Evolutionary conservation across 805 yeast genomes (phyloP).

Genomic region (Zygotorulaspora chibaensis): DNA sequence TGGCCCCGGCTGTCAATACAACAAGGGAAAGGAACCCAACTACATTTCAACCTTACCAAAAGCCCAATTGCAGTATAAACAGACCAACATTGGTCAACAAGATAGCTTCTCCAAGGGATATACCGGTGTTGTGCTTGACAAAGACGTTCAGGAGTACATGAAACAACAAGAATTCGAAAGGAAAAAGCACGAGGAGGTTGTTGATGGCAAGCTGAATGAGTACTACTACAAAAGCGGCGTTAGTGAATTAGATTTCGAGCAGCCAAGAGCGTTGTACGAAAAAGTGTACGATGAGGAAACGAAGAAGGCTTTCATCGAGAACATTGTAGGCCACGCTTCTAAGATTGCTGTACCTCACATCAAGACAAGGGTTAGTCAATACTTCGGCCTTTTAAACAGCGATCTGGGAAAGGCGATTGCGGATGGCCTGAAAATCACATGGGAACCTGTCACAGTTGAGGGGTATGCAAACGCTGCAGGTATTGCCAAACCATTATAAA

Average conservation of each 20-base stretch:
- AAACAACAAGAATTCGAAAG: constrained; percentile 31
- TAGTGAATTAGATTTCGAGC: constrained; percentile 44
- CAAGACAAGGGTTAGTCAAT: constrained; percentile 39
- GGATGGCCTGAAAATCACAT: constrained; percentile 39
- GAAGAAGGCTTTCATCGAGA: constrained; percentile 36
- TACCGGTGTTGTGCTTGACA: constrained; percentile 34
- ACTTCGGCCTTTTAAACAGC: constrained; percentile 41
- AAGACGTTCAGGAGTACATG: constrained; percentile 26
- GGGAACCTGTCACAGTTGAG: constrained; percentile 33
- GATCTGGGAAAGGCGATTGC: constrained; percentile 41
- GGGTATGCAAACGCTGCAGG: constrained; percentile 35
- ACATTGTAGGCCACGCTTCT: constrained; percentile 40
- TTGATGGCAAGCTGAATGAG: constrained; percentile 36
- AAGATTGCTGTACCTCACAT: constrained; percentile 30
- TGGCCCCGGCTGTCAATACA: constrained; percentile 50
- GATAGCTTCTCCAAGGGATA: constrained; percentile 26
- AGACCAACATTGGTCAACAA: constrained; percentile 11
- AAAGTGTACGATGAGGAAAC: constrained; percentile 37
- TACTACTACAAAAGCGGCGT: constrained; percentile 41
- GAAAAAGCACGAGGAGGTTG: constrained; percentile 36
- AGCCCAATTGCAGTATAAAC: constrained; percentile 22
- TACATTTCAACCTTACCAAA: constrained; percentile 42
- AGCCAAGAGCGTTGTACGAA: constrained; percentile 42
- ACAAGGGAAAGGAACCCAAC: constrained; percentile 49
- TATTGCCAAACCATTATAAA: constrained; percentile 12